Evolutionary conservation across 1,284 basidiomycete species (phyloP), one percentile per base, ranked within the genome.

Genomic region (Microbotryomycetes sp.): DNA sequence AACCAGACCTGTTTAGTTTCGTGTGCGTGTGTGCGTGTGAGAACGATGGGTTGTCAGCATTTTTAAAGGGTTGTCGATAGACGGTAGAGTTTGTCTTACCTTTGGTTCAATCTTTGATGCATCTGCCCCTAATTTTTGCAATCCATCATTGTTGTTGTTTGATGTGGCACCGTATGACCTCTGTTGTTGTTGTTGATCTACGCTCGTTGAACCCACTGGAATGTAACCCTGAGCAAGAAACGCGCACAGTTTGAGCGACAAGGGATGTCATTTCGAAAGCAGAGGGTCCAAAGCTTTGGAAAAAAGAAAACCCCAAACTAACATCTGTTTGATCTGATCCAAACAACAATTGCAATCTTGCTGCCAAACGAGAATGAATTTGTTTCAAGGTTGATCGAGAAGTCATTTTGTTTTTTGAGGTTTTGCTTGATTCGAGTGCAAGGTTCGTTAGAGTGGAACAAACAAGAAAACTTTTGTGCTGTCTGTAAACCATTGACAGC

Each of bases 41-140:
- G 48, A n/a, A 2, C 15, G 7, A 25, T 5, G 3, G 51, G 36
- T n/a, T n/a, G 36, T 42, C 36, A 42, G 36, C 36, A 42, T 42
- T 19, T 42, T 12, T 9, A 9, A 22, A 25, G 6, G 49, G 49
- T n/a, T 28, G 3, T n/a, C 16, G n/a, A 1, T 14, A 2, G 23
- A 45, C 25, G 26, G 5, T 25, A 31, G n/a, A 15, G 49, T 6
- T 2, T 16, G 23, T 49, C 58, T 42, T 14, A 68, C 66, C 62
- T 68, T 68, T 1, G 67, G 67, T 32, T 68, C 67, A 19, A 68
- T 68, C 60, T 68, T 68, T 29, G 56, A 57, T 6, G 65, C 30
- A 49, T 68, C 66, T 1, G 66, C 56, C 3, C 60, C 58, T 32
- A 68, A 55, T 23, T 16, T 53, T 46, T 68, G 66, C 49, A 63